A percentile compares a stretch with the other conserved stretches of the same genome.
Evolutionary conservation across 495 filamentous ascomycete genomes (phyloP).

Genomic region (Acidomyces sp.): DNA sequence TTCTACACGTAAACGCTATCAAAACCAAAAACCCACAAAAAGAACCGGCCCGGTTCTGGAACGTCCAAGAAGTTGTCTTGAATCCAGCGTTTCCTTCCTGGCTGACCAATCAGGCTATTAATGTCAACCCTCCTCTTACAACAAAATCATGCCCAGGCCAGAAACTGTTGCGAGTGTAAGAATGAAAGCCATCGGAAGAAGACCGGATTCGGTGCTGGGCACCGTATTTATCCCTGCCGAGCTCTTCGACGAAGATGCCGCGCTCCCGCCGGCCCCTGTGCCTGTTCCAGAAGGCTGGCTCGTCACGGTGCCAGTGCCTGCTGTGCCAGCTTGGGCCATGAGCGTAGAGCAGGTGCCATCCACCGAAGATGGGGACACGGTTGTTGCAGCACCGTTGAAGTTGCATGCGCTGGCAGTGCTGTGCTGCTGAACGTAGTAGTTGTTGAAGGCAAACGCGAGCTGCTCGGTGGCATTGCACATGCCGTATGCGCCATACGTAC

Average conservation of each 20-base stretch:
- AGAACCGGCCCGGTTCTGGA: too few species aligned
- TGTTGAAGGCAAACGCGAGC: slow-evolving; percentile 68
- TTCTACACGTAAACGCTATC: background rate
- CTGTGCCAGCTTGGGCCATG: slow-evolving; percentile 47
- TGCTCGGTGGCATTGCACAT: slow-evolving; percentile 73
- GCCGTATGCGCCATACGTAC: slow-evolving; percentile 74
- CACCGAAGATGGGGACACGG: slow-evolving; percentile 32
- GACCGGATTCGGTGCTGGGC: slow-evolving; percentile 3
- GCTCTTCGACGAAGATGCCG: background rate
- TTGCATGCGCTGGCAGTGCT: slow-evolving; percentile 54
- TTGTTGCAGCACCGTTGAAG: slow-evolving; percentile 54
- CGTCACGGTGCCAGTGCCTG: slow-evolving; percentile 53
- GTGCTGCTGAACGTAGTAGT: slow-evolving; percentile 50
- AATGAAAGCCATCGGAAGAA: slow-evolving; percentile 13
- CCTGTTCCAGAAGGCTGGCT: slow-evolving; percentile 37
- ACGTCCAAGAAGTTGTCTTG: background rate
- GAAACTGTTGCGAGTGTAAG: slow-evolving; percentile 5
- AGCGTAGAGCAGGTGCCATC: slow-evolving; percentile 42
- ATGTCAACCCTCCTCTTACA: slow-evolving; percentile 9
- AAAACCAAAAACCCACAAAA: too few species aligned
- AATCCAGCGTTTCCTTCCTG: background rate
- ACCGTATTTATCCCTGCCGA: background rate
- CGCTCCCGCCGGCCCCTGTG: background rate
- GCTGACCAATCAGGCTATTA: background rate
- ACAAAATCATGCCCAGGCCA: slow-evolving; percentile 15